Percentiles rank a stretch among this genome's conserved stretches.
phyloP scores from a whole-genome alignment of 2,329 filamentous ascomycete genomes.

The Sporothrix globosa region DNA sequence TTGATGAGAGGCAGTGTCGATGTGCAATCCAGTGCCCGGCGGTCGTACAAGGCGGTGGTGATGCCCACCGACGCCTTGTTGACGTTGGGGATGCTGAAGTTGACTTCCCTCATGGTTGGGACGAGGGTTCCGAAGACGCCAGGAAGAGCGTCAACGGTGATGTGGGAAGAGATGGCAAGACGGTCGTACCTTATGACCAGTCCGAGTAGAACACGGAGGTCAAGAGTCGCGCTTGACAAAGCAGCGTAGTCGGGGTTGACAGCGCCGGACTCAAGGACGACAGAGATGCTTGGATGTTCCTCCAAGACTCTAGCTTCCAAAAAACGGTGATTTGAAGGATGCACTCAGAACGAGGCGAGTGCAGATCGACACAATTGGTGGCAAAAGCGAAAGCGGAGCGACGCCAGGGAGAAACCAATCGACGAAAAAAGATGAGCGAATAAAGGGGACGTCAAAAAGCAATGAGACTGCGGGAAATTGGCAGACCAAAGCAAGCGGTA shows the following conservation, averaged over 20 bases:
- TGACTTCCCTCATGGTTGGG: slow-evolving; percentile 88
- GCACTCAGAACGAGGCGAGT: background rate
- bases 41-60: slow-evolving; percentile 96
- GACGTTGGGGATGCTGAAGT: slow-evolving; percentile 98
- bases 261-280: background rate
- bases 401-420: slow-evolving; percentile 7
- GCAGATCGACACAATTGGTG: slow-evolving; percentile 5
- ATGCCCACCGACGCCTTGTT: slow-evolving; percentile 97
- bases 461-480: background rate
- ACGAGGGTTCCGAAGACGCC: slow-evolving; percentile 27
- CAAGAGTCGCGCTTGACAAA: background rate
- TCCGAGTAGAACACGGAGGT: background rate
- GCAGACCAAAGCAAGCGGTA: background rate
- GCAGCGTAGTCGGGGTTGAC: background rate
- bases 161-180: too few relatives aligned
- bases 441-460: background rate
- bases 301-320: background rate
- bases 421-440: background rate
- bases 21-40: slow-evolving; percentile 95
- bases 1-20: slow-evolving; percentile 97
- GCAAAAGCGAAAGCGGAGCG: background rate
- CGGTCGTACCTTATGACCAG: background rate
- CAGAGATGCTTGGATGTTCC: background rate
- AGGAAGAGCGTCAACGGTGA: slow-evolving; percentile 15
- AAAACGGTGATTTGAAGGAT: background rate